Percentiles rank a stretch among this genome's conserved stretches.
Evolutionary conservation across 331 rosid genomes (phyloP).

Genomic region (Phaseolus coccineus): DNA sequence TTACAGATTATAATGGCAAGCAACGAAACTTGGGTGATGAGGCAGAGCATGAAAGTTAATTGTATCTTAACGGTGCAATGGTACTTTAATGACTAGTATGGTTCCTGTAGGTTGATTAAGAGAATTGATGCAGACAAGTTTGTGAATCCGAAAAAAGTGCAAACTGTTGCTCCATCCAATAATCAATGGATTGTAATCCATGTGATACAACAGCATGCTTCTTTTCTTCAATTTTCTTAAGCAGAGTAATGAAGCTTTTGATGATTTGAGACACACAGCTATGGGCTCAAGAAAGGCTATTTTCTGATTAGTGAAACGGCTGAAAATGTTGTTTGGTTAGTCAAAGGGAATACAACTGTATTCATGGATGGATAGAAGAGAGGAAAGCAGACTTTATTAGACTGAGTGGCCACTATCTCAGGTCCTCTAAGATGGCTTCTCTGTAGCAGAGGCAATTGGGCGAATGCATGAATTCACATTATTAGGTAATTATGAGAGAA

Average conservation of each 20-base stretch:
- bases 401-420: constrained; percentile 34
- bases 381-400: neutral
- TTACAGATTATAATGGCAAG: too few relatives aligned
- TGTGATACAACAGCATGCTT: neutral
- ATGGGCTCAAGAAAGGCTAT: neutral
- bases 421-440: constrained; percentile 3
- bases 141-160: constrained; percentile 3
- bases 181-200: neutral
- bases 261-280: neutral
- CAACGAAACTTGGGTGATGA: too few relatives aligned
- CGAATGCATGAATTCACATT: constrained; percentile 14
- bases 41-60: neutral
- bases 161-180: constrained; percentile 1
- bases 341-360: neutral
- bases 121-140: constrained; percentile 13
- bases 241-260: neutral
- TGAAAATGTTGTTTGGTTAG: neutral
- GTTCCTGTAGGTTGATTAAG: constrained; percentile 5
- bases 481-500: neutral
- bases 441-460: neutral
- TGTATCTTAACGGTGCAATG: neutral
- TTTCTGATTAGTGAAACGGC: neutral
- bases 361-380: constrained; percentile 6
- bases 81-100: neutral
- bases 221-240: neutral